These are phyloP conservation scores for Saccharomycopsis crataegensis DNA, from an alignment of 1,139 yeast species.

Conservation along the genomic window DNA sequence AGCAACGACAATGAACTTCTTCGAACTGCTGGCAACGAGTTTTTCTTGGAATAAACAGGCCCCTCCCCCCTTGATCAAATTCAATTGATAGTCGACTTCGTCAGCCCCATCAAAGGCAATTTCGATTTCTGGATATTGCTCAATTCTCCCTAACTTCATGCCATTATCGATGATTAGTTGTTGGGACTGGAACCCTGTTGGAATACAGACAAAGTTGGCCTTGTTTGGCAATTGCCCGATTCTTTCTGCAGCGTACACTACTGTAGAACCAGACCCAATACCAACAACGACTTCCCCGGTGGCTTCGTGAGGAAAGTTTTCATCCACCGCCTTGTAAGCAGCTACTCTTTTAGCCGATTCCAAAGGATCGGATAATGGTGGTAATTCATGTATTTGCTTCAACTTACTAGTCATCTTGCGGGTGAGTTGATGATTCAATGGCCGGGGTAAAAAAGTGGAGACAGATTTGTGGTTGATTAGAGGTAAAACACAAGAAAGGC, in stretches of 20 bases:
- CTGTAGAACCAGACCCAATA: constrained; percentile 95
- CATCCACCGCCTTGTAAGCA: constrained; percentile 89
- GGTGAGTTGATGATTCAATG: neutral
- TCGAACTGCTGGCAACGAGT: constrained; percentile 77
- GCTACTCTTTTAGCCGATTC: constrained; percentile 41
- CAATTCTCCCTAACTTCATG: constrained; percentile 69
- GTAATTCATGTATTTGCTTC: neutral
- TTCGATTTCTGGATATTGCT: constrained; percentile 72
- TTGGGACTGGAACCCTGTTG: constrained; percentile 95
- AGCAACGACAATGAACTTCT: constrained; percentile 79
- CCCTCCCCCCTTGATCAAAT: constrained; percentile 97
- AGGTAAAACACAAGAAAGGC: too few species aligned
- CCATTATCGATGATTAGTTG: constrained; percentile 80
- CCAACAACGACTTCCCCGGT: constrained; percentile 55
- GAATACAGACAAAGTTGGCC: constrained; percentile 64
- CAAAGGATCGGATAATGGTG: constrained; percentile 25
- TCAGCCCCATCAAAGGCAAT: constrained; percentile 99
- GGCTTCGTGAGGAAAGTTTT: constrained; percentile 64
- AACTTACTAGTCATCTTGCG: neutral
- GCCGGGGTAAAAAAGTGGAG: neutral
- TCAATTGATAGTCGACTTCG: constrained; percentile 76
- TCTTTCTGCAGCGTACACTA: constrained; percentile 91
- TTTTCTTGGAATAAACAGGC: constrained; percentile 97
- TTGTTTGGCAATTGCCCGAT: constrained; percentile 62
- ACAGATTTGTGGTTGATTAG: neutral